phyloP scores from a whole-genome alignment of 2,329 filamentous ascomycete genomes.

The Fusarium sterilihyphosum region DNA sequence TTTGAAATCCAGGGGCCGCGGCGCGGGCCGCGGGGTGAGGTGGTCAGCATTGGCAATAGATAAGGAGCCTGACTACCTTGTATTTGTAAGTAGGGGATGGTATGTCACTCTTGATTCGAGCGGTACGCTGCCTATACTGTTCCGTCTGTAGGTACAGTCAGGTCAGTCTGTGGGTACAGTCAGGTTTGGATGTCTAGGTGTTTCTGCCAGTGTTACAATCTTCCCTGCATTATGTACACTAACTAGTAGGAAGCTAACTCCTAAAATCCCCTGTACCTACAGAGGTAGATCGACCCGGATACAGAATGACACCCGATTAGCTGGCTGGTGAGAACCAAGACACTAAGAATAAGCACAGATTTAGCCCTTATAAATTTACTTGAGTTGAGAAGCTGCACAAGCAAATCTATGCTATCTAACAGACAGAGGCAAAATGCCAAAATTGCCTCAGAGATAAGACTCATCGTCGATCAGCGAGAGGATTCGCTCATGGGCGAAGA shows the following conservation, averaged over 20 bases:
- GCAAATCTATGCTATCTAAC: not conserved
- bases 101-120: not conserved
- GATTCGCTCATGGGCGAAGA: not conserved
- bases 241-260: not conserved
- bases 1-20: not conserved
- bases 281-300: accelerated
- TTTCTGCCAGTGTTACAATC: not conserved
- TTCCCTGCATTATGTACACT: not conserved
- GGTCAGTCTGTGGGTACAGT: no score
- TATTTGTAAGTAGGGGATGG: not conserved
- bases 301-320: not conserved
- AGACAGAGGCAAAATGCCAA: accelerated
- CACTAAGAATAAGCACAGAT: not conserved
- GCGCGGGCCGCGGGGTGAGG: not conserved
- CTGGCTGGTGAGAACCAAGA: not conserved
- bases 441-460: not conserved
- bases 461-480: not conserved
- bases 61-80: not conserved
- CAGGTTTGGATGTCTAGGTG: not conserved
- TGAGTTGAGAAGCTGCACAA: not conserved
- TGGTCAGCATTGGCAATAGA: not conserved
- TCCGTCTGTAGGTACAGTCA: no score
- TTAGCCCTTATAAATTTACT: not conserved
- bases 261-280: not conserved
- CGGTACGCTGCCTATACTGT: not conserved